These are phyloP conservation scores for Bidens hawaiensis DNA, from an alignment of 140 eudicot species.

Conservation along the genomic window DNA sequence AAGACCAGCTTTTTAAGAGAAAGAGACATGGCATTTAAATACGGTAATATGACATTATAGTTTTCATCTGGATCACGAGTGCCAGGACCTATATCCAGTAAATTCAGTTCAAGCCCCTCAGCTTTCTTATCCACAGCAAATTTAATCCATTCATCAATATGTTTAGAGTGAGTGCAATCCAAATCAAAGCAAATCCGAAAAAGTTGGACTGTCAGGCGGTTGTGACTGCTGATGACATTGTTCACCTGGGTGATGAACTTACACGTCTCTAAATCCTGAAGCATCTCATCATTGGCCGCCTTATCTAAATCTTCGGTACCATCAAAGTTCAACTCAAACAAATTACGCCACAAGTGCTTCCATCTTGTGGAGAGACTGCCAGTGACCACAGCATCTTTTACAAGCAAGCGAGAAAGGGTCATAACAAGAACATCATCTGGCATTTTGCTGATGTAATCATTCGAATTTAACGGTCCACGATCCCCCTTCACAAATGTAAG, in stretches of 20 bases:
- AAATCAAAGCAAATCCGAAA: constrained; percentile 31
- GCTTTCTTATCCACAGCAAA: constrained; percentile 34
- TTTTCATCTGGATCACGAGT: background rate
- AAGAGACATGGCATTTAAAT: background rate
- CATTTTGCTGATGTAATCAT: constrained; percentile 35
- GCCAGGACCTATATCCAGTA: background rate
- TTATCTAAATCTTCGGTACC: constrained; percentile 1
- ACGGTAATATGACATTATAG: constrained; percentile 21
- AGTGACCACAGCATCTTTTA: constrained; percentile 33
- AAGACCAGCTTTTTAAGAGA: too few relatives aligned
- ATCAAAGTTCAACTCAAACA: constrained; percentile 29
- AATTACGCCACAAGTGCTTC: constrained; percentile 33
- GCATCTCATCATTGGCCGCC: background rate
- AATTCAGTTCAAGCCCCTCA: constrained; percentile 37
- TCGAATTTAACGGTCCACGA: background rate
- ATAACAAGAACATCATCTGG: constrained; percentile 34
- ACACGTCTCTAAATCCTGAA: background rate
- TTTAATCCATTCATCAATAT: constrained; percentile 35
- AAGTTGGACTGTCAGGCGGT: constrained; percentile 11
- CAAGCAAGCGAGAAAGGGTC: constrained; percentile 24
- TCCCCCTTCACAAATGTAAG: background rate
- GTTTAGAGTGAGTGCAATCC: background rate
- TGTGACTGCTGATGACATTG: constrained; percentile 23
- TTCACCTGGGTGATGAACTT: constrained; percentile 40
- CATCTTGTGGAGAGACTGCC: constrained; percentile 35